These are phyloP conservation scores for Huiozyma naganishii DNA, from an alignment of 805 yeast species.

Conservation along the genomic window DNA sequence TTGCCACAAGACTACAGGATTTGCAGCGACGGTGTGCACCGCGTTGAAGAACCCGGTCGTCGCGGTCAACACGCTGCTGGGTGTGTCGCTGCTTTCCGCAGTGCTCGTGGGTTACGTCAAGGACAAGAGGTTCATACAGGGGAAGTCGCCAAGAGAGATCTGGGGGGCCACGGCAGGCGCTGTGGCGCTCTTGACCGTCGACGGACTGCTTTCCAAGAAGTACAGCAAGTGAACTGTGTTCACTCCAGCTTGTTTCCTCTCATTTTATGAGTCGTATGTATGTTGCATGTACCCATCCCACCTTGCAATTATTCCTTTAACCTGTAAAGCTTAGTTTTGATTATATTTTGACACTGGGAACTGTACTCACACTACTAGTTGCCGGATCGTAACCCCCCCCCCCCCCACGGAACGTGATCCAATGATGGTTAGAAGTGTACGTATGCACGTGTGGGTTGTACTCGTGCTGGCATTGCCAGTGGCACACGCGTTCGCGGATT, in stretches of 20 bases:
- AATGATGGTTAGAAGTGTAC: no score
- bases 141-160: slow-evolving; percentile 36
- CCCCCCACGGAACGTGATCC: no score
- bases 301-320: no score
- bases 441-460: no score
- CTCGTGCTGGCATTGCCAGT: not conserved
- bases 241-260: not conserved
- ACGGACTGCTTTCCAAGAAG: slow-evolving; percentile 42
- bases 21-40: not conserved
- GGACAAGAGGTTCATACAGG: slow-evolving; percentile 37
- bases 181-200: slow-evolving; percentile 44
- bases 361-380: no score
- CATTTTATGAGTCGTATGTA: not conserved
- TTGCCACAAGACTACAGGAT: not conserved
- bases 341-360: no score
- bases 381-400: no score
- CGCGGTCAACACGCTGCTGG: slow-evolving; percentile 40
- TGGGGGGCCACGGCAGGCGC: slow-evolving; percentile 42
- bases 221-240: slow-evolving; percentile 44
- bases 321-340: no score
- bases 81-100: slow-evolving; percentile 38
- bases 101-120: slow-evolving; percentile 37
- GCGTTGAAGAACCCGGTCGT: slow-evolving; percentile 51
- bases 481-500: slow-evolving; percentile 44
- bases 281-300: no score